These are phyloP conservation scores for Asterochloris sp. DNA, from an alignment of 139 green algal genomes.

Conservation along the genomic window DNA sequence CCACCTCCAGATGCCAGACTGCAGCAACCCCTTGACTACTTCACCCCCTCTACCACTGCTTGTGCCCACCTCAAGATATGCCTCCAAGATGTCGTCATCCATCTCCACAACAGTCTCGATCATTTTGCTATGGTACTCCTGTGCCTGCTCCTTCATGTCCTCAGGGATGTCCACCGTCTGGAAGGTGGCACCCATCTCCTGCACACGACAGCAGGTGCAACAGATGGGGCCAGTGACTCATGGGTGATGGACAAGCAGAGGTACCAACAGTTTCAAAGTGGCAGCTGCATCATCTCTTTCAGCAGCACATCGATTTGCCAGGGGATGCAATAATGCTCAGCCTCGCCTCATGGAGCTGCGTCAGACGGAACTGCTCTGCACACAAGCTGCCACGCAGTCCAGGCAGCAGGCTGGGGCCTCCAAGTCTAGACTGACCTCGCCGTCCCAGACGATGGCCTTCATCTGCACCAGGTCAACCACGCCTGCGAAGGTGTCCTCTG, in stretches of 20 bases:
- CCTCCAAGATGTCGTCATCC: slow-evolving; percentile 70
- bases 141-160: slow-evolving; percentile 76
- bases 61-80: slow-evolving; percentile 69
- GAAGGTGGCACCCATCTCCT: slow-evolving; percentile 95
- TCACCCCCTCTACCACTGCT: background rate
- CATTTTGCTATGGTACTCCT: slow-evolving; percentile 87
- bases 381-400: too few relatives aligned
- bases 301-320: too few relatives aligned
- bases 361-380: too few relatives aligned
- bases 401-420: too few relatives aligned
- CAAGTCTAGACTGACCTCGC: slow-evolving; percentile 44
- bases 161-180: slow-evolving; percentile 82
- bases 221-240: background rate
- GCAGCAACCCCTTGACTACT: background rate
- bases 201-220: background rate
- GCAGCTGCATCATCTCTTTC: background rate
- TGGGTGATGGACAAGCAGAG: background rate
- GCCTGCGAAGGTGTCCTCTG: slow-evolving; percentile 90
- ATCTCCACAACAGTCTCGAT: slow-evolving; percentile 88
- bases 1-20: background rate
- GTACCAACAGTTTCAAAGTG: too few relatives aligned
- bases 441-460: slow-evolving; percentile 92
- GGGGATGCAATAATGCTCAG: too few relatives aligned
- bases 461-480: slow-evolving; percentile 97
- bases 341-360: too few relatives aligned